These are phyloP conservation scores for Allium sativum DNA, from an alignment of 106 monocot species.

Conservation along the genomic window DNA sequence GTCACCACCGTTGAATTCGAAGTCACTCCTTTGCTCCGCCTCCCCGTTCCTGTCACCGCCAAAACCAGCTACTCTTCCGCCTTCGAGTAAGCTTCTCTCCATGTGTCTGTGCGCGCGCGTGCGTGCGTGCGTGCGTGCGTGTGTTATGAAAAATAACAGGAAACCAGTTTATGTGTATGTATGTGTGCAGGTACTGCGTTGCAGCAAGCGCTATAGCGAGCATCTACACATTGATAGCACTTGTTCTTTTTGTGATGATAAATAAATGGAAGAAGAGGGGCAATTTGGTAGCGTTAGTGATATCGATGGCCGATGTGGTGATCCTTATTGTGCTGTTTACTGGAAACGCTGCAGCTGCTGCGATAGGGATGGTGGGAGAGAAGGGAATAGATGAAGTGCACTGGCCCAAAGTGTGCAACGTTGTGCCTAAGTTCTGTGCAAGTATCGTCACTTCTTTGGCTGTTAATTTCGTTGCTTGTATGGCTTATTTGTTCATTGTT, in stretches of 20 bases:
- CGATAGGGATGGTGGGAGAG: constrained; percentile 35
- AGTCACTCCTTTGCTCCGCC: constrained; percentile 6
- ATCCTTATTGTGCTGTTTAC: constrained; percentile 46
- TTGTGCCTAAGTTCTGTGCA: constrained; percentile 32
- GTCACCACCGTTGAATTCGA: constrained; percentile 4
- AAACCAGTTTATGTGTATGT: neutral
- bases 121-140: neutral
- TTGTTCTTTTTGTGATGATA: neutral
- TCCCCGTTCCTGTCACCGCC: constrained; percentile 16
- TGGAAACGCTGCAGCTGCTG: constrained; percentile 32
- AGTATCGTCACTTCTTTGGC: constrained; percentile 10
- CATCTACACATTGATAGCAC: constrained; percentile 14
- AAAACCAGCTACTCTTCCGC: constrained; percentile 39
- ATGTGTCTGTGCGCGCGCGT: neutral
- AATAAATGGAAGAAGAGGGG: neutral
- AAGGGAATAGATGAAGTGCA: constrained; percentile 40
- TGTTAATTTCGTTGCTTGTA: constrained; percentile 20
- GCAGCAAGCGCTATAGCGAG: constrained; percentile 26
- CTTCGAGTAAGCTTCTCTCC: constrained; percentile 16
- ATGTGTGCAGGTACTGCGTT: constrained; percentile 30
- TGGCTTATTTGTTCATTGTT: constrained; percentile 12
- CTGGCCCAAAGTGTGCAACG: constrained; percentile 58
- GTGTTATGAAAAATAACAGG: neutral
- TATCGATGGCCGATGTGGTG: constrained; percentile 12
- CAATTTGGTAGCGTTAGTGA: neutral